Base-by-base conservation (phyloP, 495 filamentous ascomycete species). In the Haplographium delicatum region DNA sequence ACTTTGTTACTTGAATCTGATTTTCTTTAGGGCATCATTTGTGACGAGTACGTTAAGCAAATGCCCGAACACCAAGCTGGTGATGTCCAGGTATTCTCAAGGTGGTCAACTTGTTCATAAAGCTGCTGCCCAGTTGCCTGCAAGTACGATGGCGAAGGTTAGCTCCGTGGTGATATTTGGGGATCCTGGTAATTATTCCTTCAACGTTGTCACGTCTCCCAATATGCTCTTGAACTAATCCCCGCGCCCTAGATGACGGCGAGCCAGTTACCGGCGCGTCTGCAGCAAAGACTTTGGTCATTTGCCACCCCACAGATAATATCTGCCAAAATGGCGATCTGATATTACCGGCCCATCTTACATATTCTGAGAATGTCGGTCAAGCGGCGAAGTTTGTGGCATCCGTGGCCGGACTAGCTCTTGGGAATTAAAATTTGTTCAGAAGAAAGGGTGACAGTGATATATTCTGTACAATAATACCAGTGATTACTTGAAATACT, bases 51-150 rank as follows among this genome's bases (percentile, higher is more conserved):
- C 73, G 3, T 58, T 73, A 4, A 56, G 51, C 10, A 62, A 72
- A 23, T 84, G 80, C 51, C 79, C 81, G 2, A 64, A 70, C 27
- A 81, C 78, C 47, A 76, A 80, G 60, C 67, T 83, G 47, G 76
- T 80, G 23, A 62, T 82, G 15, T 70, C 72, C 6, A 80, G 80
- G 33, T 84, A 82, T 58, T 79, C 75, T 1, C 79, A 81, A 58
- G 74, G 72, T n/a, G 67, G 67, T 1, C 70, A 73, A 67, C 66
- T 76, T 11, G 69, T 72, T 4, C 76, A 76, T 63, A 70, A 71
- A 35, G 75, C 73, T 3, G 67, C 67, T 7, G 59, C 42, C 42
- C 56, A 61, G 45, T 58, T 75, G 11, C 56, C 54, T 20, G 49
- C 67, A 0, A 48, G 47, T 20, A 57, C 67, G 44, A 59, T 70